Evolutionary conservation across 148 eudicot genomes (phyloP).

Genomic region (Diospyros kaki): DNA sequence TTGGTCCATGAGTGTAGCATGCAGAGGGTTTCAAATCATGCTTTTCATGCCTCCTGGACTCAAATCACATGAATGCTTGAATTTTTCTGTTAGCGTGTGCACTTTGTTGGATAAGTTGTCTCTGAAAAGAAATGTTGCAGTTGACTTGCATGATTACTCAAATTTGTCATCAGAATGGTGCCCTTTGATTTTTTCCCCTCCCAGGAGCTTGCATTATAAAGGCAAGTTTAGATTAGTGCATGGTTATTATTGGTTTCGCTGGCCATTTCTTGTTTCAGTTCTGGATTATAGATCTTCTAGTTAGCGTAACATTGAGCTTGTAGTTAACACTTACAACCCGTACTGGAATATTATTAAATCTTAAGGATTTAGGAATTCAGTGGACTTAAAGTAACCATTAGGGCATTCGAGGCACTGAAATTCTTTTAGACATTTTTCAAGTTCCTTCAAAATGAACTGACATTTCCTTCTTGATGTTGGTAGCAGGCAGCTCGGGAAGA

Average conservation of each 20-base stretch:
- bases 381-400: not conserved
- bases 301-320: not conserved
- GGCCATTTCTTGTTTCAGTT: too few species aligned
- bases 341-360: not conserved
- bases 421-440: not conserved
- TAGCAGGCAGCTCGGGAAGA: slow-evolving; percentile 99
- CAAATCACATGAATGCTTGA: too few species aligned
- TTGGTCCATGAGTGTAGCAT: not conserved
- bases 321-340: not conserved
- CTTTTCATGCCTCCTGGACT: too few species aligned
- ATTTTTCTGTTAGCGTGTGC: too few species aligned
- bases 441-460: slow-evolving; percentile 25
- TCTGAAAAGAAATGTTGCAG: not conserved
- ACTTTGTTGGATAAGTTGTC: too few species aligned
- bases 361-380: not conserved
- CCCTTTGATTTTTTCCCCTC: not conserved
- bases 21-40: not conserved
- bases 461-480: slow-evolving; percentile 40
- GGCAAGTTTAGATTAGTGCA: not conserved
- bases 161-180: not conserved
- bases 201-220: not conserved
- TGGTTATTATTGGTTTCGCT: not conserved
- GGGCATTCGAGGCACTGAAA: not conserved
- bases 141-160: not conserved
- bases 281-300: not conserved